Percentiles rank a stretch among this genome's conserved stretches.
These are phyloP conservation scores for Sherardia arvensis DNA, from an alignment of 257 asterid species.

Conservation along the genomic window DNA sequence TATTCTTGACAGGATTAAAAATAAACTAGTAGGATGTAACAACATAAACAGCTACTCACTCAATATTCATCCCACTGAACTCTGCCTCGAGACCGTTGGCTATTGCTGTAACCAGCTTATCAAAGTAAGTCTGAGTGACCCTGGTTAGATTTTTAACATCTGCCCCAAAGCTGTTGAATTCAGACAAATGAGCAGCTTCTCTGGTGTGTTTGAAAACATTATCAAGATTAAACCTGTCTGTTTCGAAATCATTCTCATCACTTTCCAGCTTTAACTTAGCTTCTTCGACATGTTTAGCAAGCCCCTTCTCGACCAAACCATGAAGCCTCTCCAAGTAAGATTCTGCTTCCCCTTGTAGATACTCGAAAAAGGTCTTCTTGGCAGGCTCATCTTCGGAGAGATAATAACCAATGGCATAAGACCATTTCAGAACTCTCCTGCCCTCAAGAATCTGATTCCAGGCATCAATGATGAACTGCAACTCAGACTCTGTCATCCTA, in stretches of 20 bases:
- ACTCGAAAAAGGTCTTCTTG: constrained; percentile 24
- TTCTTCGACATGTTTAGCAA: neutral
- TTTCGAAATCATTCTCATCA: neutral
- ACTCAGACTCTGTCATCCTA: neutral
- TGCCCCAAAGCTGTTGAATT: neutral
- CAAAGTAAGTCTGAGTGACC: constrained; percentile 11
- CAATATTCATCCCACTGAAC: too few relatives aligned
- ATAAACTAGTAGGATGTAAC: too few relatives aligned
- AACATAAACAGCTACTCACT: too few relatives aligned
- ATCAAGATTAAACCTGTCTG: neutral
- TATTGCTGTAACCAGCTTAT: constrained; percentile 10
- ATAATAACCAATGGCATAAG: constrained; percentile 33
- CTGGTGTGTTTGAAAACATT: neutral
- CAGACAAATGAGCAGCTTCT: neutral
- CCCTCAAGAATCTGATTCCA: constrained; percentile 48
- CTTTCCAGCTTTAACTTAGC: neutral
- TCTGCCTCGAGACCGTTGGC: constrained; percentile 17
- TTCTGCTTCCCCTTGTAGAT: constrained; percentile 37
- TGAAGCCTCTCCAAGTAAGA: constrained; percentile 34
- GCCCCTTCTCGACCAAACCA: constrained; percentile 31
- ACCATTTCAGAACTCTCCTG: constrained; percentile 43
- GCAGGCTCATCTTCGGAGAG: neutral
- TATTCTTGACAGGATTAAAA: too few relatives aligned
- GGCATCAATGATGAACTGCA: constrained; percentile 21
- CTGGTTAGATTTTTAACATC: neutral